These are phyloP conservation scores for Arthrinium phaeospermum DNA, from an alignment of 2,329 filamentous ascomycete species.

Conservation along the genomic window DNA sequence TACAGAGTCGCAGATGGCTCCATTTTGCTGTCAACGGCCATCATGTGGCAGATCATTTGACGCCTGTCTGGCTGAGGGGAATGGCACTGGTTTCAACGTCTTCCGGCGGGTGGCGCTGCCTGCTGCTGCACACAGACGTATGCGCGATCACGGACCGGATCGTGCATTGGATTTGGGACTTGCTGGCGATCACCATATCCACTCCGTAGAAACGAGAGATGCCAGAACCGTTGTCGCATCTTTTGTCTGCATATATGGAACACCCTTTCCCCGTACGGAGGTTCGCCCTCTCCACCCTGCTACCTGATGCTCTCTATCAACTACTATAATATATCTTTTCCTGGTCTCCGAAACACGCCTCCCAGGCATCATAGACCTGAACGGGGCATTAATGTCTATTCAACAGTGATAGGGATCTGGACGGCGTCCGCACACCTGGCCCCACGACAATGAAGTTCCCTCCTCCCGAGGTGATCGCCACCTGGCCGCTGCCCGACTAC, in stretches of 20 bases:
- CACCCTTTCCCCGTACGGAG: neutral
- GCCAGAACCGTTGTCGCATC: neutral
- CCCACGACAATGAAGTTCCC: constrained; percentile 32
- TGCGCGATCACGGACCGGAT: constrained; percentile 8
- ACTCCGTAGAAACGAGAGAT: neutral
- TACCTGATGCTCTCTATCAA: neutral
- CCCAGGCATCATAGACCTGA: neutral
- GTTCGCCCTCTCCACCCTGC: neutral
- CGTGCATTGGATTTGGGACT: neutral
- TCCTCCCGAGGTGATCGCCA: constrained; percentile 29
- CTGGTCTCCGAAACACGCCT: neutral
- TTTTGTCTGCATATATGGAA: neutral
- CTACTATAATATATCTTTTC: neutral
- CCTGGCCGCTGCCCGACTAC: constrained; percentile 42
- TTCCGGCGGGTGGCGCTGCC: neutral
- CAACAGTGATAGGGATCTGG: neutral
- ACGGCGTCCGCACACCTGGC: neutral
- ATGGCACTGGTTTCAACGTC: neutral
- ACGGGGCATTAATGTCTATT: constrained; percentile 6
- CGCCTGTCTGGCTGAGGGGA: neutral
- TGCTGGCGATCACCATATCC: neutral
- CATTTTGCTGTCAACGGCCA: neutral
- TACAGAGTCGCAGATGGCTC: neutral
- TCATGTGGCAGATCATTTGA: neutral
- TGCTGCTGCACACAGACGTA: neutral